Percentiles rank a stretch among this genome's conserved stretches.
Evolutionary conservation across 768 basidiomycete species (phyloP).

Genomic region (Termitomyces sp.): DNA sequence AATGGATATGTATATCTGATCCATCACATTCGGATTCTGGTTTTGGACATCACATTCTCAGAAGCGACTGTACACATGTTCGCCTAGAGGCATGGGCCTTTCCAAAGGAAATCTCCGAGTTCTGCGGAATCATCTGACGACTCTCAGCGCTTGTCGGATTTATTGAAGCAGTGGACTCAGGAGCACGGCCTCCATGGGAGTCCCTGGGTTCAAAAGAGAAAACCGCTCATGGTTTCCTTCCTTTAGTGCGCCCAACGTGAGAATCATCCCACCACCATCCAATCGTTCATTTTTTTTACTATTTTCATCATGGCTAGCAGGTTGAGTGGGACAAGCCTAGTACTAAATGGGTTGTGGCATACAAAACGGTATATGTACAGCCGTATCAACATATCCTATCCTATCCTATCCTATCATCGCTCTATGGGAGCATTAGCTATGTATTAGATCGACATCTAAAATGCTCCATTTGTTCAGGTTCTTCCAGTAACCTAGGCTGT

Average conservation of each 20-base stretch:
- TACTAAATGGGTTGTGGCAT: no score
- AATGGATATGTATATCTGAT: not conserved
- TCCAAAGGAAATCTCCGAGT: not conserved
- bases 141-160: not conserved
- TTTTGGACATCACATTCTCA: not conserved
- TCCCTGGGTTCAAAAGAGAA: not conserved
- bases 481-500: no score
- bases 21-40: not conserved
- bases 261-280: not conserved
- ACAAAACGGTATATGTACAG: not conserved
- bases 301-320: no score
- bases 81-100: not conserved
- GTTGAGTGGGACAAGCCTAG: not conserved
- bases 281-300: no score
- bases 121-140: not conserved
- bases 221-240: not conserved
- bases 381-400: not conserved
- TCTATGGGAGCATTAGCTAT: not conserved
- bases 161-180: not conserved
- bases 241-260: not conserved
- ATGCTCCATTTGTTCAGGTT: no score
- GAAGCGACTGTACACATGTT: not conserved
- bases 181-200: not conserved
- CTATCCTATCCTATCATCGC: no score
- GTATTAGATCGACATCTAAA: not conserved